These are phyloP conservation scores for Bombardia bombarda DNA, from an alignment of 495 filamentous ascomycete genomes.

Conservation along the genomic window DNA sequence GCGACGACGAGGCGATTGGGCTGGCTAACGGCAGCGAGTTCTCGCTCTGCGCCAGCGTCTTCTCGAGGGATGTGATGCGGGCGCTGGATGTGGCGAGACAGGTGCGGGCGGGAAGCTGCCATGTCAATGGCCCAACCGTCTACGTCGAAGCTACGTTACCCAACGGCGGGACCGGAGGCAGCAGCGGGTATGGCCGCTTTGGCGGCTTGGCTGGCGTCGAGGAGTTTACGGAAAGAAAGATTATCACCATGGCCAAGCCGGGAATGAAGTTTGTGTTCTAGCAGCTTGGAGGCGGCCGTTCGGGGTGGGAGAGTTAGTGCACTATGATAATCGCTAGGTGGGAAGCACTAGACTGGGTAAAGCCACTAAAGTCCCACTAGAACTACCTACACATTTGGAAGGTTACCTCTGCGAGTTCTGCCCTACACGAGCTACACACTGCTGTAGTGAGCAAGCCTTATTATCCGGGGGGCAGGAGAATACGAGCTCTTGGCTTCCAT, in stretches of 20 bases:
- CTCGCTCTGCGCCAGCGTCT: constrained; percentile 26
- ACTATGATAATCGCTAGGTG: too few relatives aligned
- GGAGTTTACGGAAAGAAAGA: constrained; percentile 26
- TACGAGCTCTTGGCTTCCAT: constrained; percentile 2
- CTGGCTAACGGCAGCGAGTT: constrained; percentile 28
- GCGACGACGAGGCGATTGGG: too few relatives aligned
- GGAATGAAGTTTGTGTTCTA: constrained; percentile 19
- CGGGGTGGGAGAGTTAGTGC: too few relatives aligned
- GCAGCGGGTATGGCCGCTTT: constrained; percentile 30
- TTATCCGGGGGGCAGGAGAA: neutral
- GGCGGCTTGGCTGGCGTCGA: constrained; percentile 24
- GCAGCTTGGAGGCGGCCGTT: too few relatives aligned
- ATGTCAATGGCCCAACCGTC: constrained; percentile 28
- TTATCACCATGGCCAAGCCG: constrained; percentile 20
- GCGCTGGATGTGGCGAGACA: constrained; percentile 23
- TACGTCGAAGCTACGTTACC: constrained; percentile 27
- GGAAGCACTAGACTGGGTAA: too few relatives aligned
- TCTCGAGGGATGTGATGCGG: constrained; percentile 21
- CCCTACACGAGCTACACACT: too few relatives aligned
- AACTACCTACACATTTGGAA: too few relatives aligned
- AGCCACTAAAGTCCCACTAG: too few relatives aligned
- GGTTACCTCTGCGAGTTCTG: too few relatives aligned
- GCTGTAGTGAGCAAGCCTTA: too few relatives aligned
- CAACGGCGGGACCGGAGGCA: constrained; percentile 26
- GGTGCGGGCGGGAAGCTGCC: constrained; percentile 22